Evolutionary conservation across 2,329 filamentous ascomycete species (phyloP).

Genomic region (Tolypocladium ovalisporum): DNA sequence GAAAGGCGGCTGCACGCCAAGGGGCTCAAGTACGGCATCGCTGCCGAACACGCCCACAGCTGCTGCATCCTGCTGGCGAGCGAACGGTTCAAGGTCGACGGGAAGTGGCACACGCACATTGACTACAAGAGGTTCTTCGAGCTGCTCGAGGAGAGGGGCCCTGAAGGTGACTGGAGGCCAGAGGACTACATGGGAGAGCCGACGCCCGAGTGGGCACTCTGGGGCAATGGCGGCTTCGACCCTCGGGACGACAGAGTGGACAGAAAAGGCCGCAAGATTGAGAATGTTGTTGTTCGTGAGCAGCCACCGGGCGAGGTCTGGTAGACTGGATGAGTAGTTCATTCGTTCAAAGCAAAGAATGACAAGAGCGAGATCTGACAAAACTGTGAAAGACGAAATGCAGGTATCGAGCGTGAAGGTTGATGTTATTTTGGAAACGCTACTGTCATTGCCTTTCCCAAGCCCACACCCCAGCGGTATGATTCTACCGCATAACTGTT

Average conservation of each 20-base stretch:
- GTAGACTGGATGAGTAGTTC: neutral
- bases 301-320: constrained; percentile 11
- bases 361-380: neutral
- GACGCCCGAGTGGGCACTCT: constrained; percentile 89
- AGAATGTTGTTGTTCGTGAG: constrained; percentile 22
- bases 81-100: constrained; percentile 63
- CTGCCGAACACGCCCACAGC: constrained; percentile 88
- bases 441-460: constrained; percentile 19
- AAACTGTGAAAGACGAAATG: neutral
- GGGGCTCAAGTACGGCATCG: constrained; percentile 78
- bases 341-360: neutral
- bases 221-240: constrained; percentile 92
- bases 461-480: constrained; percentile 15
- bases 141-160: constrained; percentile 58
- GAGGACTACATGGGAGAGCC: constrained; percentile 82
- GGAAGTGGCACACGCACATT: constrained; percentile 84
- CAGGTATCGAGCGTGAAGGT: constrained; percentile 4
- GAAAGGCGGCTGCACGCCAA: constrained; percentile 56
- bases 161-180: constrained; percentile 62
- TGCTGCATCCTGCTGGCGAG: constrained; percentile 86
- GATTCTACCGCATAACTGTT: constrained; percentile 25
- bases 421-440: constrained; percentile 18
- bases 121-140: constrained; percentile 85
- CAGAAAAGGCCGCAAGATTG: constrained; percentile 65
- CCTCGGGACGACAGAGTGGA: constrained; percentile 80